Evolutionary conservation across 2,329 filamentous ascomycete species (phyloP).

Genomic region (Verticillium klebahnii): DNA sequence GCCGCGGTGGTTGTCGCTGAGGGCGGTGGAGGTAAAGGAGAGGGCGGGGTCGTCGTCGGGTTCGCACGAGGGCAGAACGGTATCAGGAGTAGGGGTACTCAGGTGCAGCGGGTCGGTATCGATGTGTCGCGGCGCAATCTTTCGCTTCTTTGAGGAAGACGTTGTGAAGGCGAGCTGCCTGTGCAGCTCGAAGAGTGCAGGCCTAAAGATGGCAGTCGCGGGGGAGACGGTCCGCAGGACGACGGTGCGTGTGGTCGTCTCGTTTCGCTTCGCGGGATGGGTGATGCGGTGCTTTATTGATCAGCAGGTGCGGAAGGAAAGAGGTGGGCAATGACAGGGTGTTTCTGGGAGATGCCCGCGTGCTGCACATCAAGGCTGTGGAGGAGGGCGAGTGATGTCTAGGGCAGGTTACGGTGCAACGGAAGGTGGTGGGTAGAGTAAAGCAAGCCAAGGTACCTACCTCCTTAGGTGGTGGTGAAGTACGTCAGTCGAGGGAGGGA

Average conservation of each 20-base stretch:
- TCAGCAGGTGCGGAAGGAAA: neutral
- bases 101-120: constrained; percentile 34
- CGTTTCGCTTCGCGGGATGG: neutral
- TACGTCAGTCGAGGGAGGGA: neutral
- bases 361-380: neutral
- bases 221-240: constrained; percentile 12
- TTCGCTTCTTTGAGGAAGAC: constrained; percentile 72
- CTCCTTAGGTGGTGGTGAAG: neutral
- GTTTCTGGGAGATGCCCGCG: neutral
- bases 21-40: constrained; percentile 42
- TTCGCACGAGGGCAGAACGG: constrained; percentile 49
- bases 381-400: neutral
- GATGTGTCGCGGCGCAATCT: constrained; percentile 48
- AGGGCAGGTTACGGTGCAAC: neutral
- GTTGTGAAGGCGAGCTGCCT: constrained; percentile 66
- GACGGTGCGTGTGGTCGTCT: constrained; percentile 5
- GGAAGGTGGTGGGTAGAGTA: neutral
- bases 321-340: neutral
- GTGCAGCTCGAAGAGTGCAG: constrained; percentile 44
- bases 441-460: neutral
- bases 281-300: neutral
- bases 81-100: constrained; percentile 35
- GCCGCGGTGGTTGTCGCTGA: constrained; percentile 16
- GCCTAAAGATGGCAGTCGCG: constrained; percentile 8
- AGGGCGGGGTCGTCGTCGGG: constrained; percentile 42